Percentiles rank a stretch among this genome's conserved stretches.
Conservation (phyloP, 257 asterid genomes). For the Scutellaria minor region DNA sequence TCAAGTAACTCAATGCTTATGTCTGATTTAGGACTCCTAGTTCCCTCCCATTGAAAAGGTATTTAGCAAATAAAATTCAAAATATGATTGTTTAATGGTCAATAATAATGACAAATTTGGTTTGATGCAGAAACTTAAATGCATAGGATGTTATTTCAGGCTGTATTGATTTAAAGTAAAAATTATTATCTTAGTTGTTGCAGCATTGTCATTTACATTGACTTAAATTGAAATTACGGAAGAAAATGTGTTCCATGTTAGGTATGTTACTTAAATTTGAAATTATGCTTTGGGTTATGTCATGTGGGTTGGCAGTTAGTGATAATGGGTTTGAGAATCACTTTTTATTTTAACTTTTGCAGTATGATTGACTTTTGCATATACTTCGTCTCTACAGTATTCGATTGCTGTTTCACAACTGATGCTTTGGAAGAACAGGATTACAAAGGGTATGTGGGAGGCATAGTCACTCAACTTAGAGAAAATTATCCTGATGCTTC, state of each 20-base stretch:
- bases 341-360: background rate
- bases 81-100: background rate
- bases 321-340: background rate
- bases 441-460: constrained; percentile 75
- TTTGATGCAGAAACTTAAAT: constrained; percentile 21
- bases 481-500: constrained; percentile 81
- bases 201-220: background rate
- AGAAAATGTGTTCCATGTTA: background rate
- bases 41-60: background rate
- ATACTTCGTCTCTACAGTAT: constrained; percentile 55
- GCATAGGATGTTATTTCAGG: background rate
- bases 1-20: background rate
- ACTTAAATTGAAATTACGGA: background rate
- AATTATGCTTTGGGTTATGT: constrained; percentile 14
- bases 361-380: constrained; percentile 33
- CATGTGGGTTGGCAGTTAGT: background rate
- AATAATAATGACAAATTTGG: background rate
- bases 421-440: constrained; percentile 70
- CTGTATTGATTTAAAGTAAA: background rate
- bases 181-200: constrained; percentile 20
- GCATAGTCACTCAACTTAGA: constrained; percentile 68
- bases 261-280: background rate
- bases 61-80: background rate
- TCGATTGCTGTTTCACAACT: constrained; percentile 89
- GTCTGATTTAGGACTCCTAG: background rate